These are phyloP conservation scores for Helicosporidium sp. DNA, from an alignment of 139 green algal species.

Conservation along the genomic window DNA sequence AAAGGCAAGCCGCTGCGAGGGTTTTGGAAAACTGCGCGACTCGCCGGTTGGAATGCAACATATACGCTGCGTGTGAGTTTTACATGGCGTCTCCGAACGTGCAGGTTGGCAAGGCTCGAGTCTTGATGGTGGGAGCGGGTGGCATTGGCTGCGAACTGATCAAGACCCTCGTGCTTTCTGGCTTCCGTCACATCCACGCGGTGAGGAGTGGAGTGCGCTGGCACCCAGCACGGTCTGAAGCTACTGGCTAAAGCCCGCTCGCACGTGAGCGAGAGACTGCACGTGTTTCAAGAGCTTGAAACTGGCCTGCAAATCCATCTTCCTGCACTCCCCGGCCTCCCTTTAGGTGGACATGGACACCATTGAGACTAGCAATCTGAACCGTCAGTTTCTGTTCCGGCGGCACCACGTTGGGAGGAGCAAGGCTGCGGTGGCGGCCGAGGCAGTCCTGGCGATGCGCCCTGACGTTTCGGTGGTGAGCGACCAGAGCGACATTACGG, in stretches of 20 bases:
- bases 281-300: neutral
- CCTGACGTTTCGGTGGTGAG: constrained; percentile 40
- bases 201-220: constrained; percentile 18
- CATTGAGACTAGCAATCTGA: constrained; percentile 95
- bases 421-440: constrained; percentile 74
- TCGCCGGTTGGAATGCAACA: no score
- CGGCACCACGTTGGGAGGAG: constrained; percentile 78
- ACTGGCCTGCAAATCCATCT: neutral
- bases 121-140: constrained; percentile 83
- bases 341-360: constrained; percentile 93
- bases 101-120: constrained; percentile 29
- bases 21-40: no score
- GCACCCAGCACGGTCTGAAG: no score
- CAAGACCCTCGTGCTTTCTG: constrained; percentile 83
- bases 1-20: no score
- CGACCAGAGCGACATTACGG: constrained; percentile 63
- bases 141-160: constrained; percentile 97
- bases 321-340: neutral
- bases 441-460: constrained; percentile 43
- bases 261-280: no score
- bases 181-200: constrained; percentile 76
- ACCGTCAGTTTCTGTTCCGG: constrained; percentile 95
- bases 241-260: no score
- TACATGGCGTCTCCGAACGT: no score
- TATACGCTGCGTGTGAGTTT: no score